Evolutionary conservation across 257 asterid species (phyloP).

Genomic region (Solanum lignicaule): DNA sequence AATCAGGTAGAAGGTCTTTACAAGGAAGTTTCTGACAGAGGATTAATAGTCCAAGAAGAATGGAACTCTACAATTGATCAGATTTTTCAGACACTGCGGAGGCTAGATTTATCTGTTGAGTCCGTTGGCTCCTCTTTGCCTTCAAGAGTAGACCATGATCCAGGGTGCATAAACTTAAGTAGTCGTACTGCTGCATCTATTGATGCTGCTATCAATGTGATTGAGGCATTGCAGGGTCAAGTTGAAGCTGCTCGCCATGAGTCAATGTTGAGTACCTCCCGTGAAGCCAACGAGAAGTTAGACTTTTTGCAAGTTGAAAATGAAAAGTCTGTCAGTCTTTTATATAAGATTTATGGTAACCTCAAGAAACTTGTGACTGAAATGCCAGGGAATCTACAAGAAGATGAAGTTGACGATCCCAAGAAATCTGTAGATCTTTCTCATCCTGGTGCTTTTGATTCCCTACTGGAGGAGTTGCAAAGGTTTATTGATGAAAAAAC

Average conservation of each 20-base stretch:
- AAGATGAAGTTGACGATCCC: constrained; percentile 20
- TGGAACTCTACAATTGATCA: constrained; percentile 47
- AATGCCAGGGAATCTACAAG: constrained; percentile 25
- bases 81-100: constrained; percentile 40
- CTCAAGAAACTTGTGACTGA: constrained; percentile 37
- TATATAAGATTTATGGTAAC: constrained; percentile 38
- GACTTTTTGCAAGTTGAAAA: constrained; percentile 21
- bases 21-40: constrained; percentile 47
- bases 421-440: constrained; percentile 32
- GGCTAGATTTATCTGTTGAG: constrained; percentile 41
- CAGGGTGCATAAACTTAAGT: constrained; percentile 17
- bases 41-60: constrained; percentile 36
- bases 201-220: constrained; percentile 42
- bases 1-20: constrained; percentile 45
- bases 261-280: constrained; percentile 27
- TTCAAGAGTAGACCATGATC: constrained; percentile 18
- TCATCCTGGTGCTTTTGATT: constrained; percentile 32
- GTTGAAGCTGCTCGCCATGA: constrained; percentile 42
- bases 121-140: constrained; percentile 16
- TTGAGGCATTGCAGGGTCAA: constrained; percentile 47
- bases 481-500: constrained; percentile 35
- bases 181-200: constrained; percentile 46
- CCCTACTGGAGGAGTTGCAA: constrained; percentile 46
- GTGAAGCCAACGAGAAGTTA: constrained; percentile 19
- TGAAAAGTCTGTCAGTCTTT: constrained; percentile 27